Evolutionary conservation across 2,329 filamentous ascomycete species (phyloP), one percentile per base, ranked within the genome.

Genomic region (Corynespora cassiicola): DNA sequence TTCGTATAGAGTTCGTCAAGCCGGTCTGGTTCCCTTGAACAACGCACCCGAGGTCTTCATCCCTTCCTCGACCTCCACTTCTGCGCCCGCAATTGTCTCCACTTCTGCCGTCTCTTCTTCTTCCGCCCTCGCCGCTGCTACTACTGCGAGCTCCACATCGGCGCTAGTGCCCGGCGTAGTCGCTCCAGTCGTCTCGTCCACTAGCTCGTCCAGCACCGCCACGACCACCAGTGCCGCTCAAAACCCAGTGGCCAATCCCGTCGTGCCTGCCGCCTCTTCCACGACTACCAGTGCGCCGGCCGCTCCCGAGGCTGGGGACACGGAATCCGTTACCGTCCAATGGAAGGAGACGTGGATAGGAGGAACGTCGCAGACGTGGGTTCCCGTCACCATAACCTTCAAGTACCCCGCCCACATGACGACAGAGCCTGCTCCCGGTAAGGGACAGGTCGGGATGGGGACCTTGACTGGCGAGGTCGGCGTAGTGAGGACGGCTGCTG

Each of bases 361-460:
- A 14, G 46, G 52, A 7, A 54, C 48, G 2, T 45, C 45, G 21
- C 45, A 35, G 8, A 69, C 65, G 7, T 69, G 66, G 66, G 47
- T 61, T 6, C 63, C 61, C 6, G 35, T 53, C 10, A 61, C 59
- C 2, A 41, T 58, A 11, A 63, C 58, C 3, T 41, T 66, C 10
- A 57, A 56, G 10, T 63, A 63, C 33, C 43, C 47, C 3, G 31
- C 46, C 10, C 29, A 39, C 8, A 48, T 47, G 36, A 50, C 45
- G 1, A 50, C 54, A 32, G 46, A 42, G 11, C 53, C 63, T 3
- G 16, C 30, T 12, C 64, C 65, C 7, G 61, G 61, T 1, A 48
- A 40, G 12, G 65, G 65, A 5, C 39, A 45, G 14, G 58, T 69
- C 22, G 66, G 65, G 1, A 58, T 69, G 61, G 65, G 65, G 6